phyloP scores from a whole-genome alignment of 768 basidiomycete genomes.

The Clavulina sp. region DNA sequence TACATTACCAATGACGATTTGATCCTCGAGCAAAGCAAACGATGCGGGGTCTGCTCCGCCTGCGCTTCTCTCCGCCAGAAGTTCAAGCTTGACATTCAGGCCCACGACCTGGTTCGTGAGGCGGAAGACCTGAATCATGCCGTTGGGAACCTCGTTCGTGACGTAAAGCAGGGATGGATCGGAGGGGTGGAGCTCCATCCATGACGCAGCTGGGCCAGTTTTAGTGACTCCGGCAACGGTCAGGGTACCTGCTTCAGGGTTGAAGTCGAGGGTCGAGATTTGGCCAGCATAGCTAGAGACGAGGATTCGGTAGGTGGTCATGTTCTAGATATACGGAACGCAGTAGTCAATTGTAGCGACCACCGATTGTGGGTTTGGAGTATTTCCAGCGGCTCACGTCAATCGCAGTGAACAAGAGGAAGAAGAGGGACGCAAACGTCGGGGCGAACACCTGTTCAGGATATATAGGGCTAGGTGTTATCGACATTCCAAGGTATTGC shows the following conservation, averaged over 20 bases:
- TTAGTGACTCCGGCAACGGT: slow-evolving; percentile 12
- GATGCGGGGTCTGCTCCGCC: slow-evolving; percentile 49
- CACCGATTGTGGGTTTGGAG: no score
- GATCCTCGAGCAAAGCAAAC: slow-evolving; percentile 36
- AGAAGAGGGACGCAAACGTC: no score
- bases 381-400: no score
- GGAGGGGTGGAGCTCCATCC: slow-evolving; percentile 46
- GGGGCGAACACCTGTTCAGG: no score
- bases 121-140: slow-evolving; percentile 41
- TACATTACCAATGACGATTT: slow-evolving; percentile 57
- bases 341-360: no score
- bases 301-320: slow-evolving; percentile 17
- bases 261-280: slow-evolving; percentile 47
- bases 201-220: slow-evolving; percentile 35
- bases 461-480: no score
- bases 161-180: slow-evolving; percentile 45
- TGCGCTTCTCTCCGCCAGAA: slow-evolving; percentile 33
- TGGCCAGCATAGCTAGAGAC: slow-evolving; percentile 28
- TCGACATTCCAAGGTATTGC: no score
- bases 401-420: no score
- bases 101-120: no score
- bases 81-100: slow-evolving; percentile 32
- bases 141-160: slow-evolving; percentile 49
- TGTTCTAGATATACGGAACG: not conserved
- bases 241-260: slow-evolving; percentile 27